Percentiles rank a stretch among this genome's conserved stretches.
Conservation (phyloP, 306 rosid genomes). For the Crotalaria pallida region DNA sequence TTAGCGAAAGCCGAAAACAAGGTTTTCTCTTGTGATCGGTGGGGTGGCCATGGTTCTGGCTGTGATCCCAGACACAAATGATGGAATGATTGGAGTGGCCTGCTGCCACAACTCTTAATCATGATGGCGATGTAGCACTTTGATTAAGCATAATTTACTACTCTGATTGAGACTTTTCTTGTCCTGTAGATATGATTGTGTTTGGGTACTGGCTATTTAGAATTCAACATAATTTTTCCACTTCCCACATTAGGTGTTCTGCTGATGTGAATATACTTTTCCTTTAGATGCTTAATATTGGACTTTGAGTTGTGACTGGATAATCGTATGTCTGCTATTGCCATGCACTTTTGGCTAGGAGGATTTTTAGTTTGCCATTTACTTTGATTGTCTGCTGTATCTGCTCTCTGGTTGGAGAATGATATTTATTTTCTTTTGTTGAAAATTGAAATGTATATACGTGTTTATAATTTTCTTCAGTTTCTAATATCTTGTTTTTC, state of each 20-base stretch:
- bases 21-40: no score
- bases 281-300: neutral
- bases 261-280: neutral
- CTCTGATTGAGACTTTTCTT: neutral
- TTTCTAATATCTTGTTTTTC: neutral
- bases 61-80: neutral
- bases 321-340: neutral
- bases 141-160: neutral
- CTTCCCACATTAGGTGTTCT: neutral
- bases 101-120: neutral
- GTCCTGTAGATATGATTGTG: conserved; percentile 9
- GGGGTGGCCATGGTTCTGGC: neutral
- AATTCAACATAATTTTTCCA: neutral
- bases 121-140: neutral
- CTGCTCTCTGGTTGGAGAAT: neutral
- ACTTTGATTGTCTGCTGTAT: neutral
- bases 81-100: neutral
- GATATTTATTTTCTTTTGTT: neutral
- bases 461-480: neutral
- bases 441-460: neutral
- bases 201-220: neutral
- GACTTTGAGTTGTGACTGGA: neutral
- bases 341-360: neutral
- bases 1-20: no score
- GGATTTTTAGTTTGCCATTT: neutral